These are phyloP conservation scores for Vitis vinifera DNA, from an alignment of 164 flowering plant species.

Conservation along the genomic window ASM3070453v1 NC_081819.1:22535001-22535500, in stretches of 20 bases:
- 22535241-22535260: conserved; percentile 8
- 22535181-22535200: too few species aligned
- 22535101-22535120: too few species aligned
- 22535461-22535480: conserved; percentile 6
- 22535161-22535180: too few species aligned
- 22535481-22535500: conserved; percentile 10
- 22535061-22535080: too few species aligned
- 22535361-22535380: conserved; percentile 91
- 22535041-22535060: too few species aligned
- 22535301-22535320: conserved; percentile 93
- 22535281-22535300: conserved; percentile 81
- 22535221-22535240: background rate
- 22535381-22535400: conserved; percentile 96
- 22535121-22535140: too few species aligned
- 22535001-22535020: too few species aligned
- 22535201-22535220: too few species aligned
- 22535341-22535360: conserved; percentile 91
- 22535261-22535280: conserved; percentile 94
- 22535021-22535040: too few species aligned
- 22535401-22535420: conserved; percentile 75
- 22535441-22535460: background rate
- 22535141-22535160: too few species aligned
- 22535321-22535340: conserved; percentile 65
- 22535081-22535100: too few species aligned
- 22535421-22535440: background rate